phyloP scores from a whole-genome alignment of 2,329 filamentous ascomycete genomes.

The Cordyceps militaris region DNA sequence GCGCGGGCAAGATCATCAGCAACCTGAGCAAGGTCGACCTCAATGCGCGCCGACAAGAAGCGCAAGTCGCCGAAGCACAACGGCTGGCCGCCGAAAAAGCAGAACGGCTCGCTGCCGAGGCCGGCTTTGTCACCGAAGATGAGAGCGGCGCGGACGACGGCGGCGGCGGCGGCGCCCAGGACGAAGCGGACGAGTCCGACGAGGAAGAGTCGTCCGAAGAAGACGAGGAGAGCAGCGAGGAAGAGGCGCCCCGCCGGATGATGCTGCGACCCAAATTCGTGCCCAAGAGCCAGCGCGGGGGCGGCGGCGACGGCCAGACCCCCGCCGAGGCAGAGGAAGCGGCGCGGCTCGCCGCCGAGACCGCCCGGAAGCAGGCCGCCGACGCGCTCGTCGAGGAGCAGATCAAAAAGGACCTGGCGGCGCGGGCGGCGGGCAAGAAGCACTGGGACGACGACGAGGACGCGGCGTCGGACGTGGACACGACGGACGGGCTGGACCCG shows the following conservation, averaged over 20 bases:
- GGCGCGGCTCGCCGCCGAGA: conserved; percentile 44
- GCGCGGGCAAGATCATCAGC: conserved; percentile 50
- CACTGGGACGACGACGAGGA: conserved; percentile 79
- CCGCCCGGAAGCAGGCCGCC: conserved; percentile 59
- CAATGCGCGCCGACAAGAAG: conserved; percentile 38
- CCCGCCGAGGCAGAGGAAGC: conserved; percentile 29
- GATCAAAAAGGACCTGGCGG: conserved; percentile 72
- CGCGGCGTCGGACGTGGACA: conserved; percentile 71
- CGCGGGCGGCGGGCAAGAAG: conserved; percentile 67
- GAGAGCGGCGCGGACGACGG: conserved; percentile 34
- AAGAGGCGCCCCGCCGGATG: conserved; percentile 48
- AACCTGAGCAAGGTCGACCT: conserved; percentile 47
- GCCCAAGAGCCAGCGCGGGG: conserved; percentile 47
- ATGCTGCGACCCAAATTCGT: conserved; percentile 60
- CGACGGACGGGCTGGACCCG: conserved; percentile 78
- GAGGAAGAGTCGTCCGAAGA: conserved; percentile 35
- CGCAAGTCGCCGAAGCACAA: conserved; percentile 39
- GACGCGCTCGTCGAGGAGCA: conserved; percentile 84
- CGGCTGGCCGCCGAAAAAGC: conserved; percentile 43
- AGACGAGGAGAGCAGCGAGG: conserved; percentile 44
- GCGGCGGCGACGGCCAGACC: conserved; percentile 20
- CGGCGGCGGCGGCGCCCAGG: conserved; percentile 18
- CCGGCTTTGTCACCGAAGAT: conserved; percentile 56
- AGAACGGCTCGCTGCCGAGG: conserved; percentile 47
- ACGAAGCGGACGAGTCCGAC: conserved; percentile 28